These are phyloP conservation scores for Delonix regia DNA, from an alignment of 306 rosid species.

Conservation along the genomic window DNA sequence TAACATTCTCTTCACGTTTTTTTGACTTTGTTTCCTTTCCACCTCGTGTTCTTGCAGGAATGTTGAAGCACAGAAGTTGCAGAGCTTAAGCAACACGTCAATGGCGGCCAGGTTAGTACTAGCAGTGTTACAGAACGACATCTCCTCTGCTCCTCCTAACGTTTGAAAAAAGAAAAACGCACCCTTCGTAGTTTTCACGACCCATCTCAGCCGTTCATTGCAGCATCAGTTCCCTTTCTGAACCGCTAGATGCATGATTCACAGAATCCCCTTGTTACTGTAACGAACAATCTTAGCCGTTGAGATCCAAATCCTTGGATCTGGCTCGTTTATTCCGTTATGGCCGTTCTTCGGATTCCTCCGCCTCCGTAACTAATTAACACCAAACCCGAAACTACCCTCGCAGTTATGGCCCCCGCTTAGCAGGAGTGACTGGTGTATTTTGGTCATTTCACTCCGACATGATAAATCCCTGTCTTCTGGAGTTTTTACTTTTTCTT, in stretches of 20 bases:
- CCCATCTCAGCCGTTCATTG: constrained; percentile 47
- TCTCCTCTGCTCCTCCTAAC: background rate
- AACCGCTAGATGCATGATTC: constrained; percentile 46
- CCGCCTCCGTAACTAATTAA: background rate
- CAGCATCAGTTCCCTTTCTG: background rate
- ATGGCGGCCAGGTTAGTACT: constrained; percentile 80
- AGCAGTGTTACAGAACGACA: background rate
- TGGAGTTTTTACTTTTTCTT: background rate
- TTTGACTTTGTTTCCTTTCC: background rate
- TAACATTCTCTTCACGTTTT: background rate
- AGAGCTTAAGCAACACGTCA: constrained; percentile 74
- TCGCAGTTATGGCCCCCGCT: background rate
- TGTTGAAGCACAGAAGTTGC: constrained; percentile 49
- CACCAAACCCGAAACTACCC: constrained; percentile 44
- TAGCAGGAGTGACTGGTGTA: background rate
- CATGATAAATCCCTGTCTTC: background rate
- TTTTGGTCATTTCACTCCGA: constrained; percentile 28
- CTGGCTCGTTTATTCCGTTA: constrained; percentile 75
- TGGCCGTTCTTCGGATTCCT: constrained; percentile 57
- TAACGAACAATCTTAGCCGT: constrained; percentile 48
- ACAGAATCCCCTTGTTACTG: constrained; percentile 10
- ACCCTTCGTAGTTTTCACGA: background rate
- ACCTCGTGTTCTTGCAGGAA: constrained; percentile 40
- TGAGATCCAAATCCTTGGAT: constrained; percentile 58
- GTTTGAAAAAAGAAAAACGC: background rate